A percentile compares a stretch with the other conserved stretches of the same genome.
Evolutionary conservation across 202 grass and related monocot species (phyloP).

Genomic region (Bolboschoenoplectus hybrid): DNA sequence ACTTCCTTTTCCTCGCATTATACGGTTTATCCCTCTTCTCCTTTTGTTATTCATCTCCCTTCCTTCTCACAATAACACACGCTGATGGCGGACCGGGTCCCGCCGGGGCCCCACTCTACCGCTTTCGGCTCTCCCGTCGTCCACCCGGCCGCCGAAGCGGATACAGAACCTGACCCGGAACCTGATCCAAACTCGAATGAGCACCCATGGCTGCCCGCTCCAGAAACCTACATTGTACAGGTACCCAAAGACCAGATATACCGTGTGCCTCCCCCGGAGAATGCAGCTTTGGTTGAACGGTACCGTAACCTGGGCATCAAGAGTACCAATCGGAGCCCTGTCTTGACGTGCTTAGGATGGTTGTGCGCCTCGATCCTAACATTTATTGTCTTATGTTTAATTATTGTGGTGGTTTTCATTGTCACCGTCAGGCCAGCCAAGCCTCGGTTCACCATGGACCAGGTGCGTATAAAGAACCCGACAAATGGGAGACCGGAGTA

Average conservation of each 20-base stretch:
- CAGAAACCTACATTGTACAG: slow-evolving; percentile 75
- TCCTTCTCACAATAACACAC: background rate
- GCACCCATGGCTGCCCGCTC: background rate
- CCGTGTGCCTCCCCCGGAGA: slow-evolving; percentile 85
- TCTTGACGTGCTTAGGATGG: slow-evolving; percentile 42
- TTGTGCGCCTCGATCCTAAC: slow-evolving; percentile 31
- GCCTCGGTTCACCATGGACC: slow-evolving; percentile 59
- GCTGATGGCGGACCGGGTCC: slow-evolving; percentile 32
- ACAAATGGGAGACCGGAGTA: slow-evolving; percentile 39
- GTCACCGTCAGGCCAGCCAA: slow-evolving; percentile 47
- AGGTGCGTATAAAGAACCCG: slow-evolving; percentile 42
- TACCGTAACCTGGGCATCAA: slow-evolving; percentile 43
- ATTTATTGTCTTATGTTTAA: slow-evolving; percentile 18
- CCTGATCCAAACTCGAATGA: background rate
- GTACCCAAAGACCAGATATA: slow-evolving; percentile 94
- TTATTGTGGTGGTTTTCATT: slow-evolving; percentile 27
- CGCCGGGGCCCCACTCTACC: slow-evolving; percentile 31
- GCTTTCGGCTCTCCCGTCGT: slow-evolving; percentile 43
- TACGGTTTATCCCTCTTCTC: slow-evolving; percentile 57
- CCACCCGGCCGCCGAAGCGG: background rate
- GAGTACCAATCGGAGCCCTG: background rate
- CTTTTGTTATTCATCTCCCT: background rate
- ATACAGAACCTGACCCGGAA: background rate
- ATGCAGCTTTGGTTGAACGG: slow-evolving; percentile 68
- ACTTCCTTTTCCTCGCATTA: slow-evolving; percentile 34